Conservation (phyloP, 305 asterid species). For the Vinca major region DNA sequence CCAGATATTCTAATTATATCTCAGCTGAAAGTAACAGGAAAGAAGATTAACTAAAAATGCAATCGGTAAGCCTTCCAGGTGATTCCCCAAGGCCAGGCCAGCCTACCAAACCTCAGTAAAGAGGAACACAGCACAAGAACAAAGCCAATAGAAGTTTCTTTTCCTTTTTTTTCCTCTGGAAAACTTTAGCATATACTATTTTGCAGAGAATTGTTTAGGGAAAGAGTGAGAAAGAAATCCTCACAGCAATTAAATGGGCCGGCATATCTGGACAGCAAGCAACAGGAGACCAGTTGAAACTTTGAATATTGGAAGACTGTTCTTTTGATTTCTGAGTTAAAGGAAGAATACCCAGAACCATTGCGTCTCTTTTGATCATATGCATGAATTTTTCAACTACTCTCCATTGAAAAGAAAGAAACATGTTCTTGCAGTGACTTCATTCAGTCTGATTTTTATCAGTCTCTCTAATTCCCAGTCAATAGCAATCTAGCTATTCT, state of each 20-base stretch:
- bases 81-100: not conserved
- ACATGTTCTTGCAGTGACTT: not conserved
- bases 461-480: not conserved
- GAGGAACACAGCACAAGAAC: not conserved
- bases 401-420: not conserved
- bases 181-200: not conserved
- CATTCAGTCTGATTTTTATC: not conserved
- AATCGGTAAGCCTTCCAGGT: not conserved
- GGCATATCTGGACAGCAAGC: not conserved
- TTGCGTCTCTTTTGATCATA: not conserved
- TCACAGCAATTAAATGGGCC: not conserved
- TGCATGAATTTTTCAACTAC: not conserved
- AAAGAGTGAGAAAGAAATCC: not conserved
- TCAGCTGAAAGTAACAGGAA: constrained; percentile 1
- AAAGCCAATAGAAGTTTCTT: not conserved
- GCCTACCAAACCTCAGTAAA: not conserved
- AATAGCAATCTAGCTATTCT: not conserved
- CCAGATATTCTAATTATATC: not conserved
- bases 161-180: no score
- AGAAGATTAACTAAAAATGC: not conserved
- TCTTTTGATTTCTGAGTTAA: not conserved
- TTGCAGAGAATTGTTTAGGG: not conserved
- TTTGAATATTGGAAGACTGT: not conserved
- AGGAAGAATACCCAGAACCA: not conserved
- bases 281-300: not conserved